Evolutionary conservation across 371 early-diverging fungal genomes (phyloP).

Genomic region (Apophysomyces trapeziformis): DNA sequence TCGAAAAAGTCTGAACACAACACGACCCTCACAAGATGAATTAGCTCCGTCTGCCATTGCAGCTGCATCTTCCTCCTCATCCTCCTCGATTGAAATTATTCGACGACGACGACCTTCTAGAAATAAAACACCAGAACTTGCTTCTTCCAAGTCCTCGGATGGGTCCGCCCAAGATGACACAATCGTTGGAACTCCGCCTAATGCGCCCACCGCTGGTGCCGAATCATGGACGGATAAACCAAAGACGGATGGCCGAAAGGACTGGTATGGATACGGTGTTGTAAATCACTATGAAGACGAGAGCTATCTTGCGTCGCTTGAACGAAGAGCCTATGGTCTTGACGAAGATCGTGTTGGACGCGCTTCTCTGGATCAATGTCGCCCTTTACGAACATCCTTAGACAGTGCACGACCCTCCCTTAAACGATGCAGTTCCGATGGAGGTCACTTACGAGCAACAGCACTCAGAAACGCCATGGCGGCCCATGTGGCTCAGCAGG

Average conservation of each 20-base stretch:
- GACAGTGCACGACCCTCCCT: conserved; percentile 22
- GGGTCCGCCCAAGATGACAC: conserved; percentile 17
- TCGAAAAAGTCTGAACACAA: conserved; percentile 22
- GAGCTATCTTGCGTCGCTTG: conserved; percentile 45
- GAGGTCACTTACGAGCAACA: conserved; percentile 42
- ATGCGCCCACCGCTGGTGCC: conserved; percentile 11
- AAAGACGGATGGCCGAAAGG: conserved; percentile 11
- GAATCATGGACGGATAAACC: conserved; percentile 15
- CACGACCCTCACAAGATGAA: conserved; percentile 17
- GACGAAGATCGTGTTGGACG: conserved; percentile 11
- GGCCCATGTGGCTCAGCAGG: conserved; percentile 25
- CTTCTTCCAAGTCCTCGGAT: conserved; percentile 26
- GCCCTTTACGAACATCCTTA: neutral
- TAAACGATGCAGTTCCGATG: conserved; percentile 49
- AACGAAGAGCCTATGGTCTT: conserved; percentile 41
- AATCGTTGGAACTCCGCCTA: conserved; percentile 13
- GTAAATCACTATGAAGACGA: conserved; percentile 33
- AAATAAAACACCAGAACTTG: conserved; percentile 25
- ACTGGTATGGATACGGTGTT: conserved; percentile 36
- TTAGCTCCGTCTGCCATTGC: conserved; percentile 7
- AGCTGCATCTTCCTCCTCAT: conserved; percentile 3
- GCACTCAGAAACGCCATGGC: conserved; percentile 48
- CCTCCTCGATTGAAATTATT: conserved; percentile 15
- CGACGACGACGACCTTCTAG: conserved; percentile 14
- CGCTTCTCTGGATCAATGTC: conserved; percentile 11